These are phyloP conservation scores for Gloeophyllum trabeum DNA, from an alignment of 768 basidiomycete genomes.

Conservation along the genomic window DNA sequence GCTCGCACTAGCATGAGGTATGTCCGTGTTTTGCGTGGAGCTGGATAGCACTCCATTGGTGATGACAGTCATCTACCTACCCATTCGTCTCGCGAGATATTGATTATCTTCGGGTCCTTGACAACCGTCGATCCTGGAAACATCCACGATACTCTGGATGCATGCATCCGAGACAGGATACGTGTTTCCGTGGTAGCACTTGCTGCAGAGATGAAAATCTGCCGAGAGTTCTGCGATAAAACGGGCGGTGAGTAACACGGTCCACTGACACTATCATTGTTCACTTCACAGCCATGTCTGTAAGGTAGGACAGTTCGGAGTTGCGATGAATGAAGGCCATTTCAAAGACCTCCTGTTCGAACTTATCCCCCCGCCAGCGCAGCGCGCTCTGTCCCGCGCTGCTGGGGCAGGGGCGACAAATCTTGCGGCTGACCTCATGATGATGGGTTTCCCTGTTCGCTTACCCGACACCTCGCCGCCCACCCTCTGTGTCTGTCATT, in stretches of 20 bases:
- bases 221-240: slow-evolving; percentile 81
- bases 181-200: slow-evolving; percentile 90
- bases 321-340: slow-evolving; percentile 97
- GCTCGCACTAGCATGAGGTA: slow-evolving; percentile 90
- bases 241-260: slow-evolving; percentile 67
- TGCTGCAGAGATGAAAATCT: slow-evolving; percentile 97
- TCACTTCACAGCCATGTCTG: slow-evolving; percentile 1
- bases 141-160: slow-evolving; percentile 89
- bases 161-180: slow-evolving; percentile 71
- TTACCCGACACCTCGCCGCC: slow-evolving; percentile 75
- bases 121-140: slow-evolving; percentile 97
- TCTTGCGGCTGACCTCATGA: slow-evolving; percentile 84
- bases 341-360: slow-evolving; percentile 95
- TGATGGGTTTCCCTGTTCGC: slow-evolving; percentile 98
- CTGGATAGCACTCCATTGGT: slow-evolving; percentile 4
- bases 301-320: slow-evolving; percentile 69
- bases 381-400: slow-evolving; percentile 40
- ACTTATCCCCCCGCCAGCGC: slow-evolving; percentile 88
- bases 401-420: slow-evolving; percentile 36
- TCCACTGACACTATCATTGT: not conserved
- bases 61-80: slow-evolving; percentile 81
- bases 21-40: slow-evolving; percentile 2
- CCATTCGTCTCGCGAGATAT: slow-evolving; percentile 91
- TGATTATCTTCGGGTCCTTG: slow-evolving; percentile 89
- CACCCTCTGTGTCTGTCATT: slow-evolving; percentile 89